Conservation (phyloP, 331 rosid species). For the Arachis monticola region DNA sequence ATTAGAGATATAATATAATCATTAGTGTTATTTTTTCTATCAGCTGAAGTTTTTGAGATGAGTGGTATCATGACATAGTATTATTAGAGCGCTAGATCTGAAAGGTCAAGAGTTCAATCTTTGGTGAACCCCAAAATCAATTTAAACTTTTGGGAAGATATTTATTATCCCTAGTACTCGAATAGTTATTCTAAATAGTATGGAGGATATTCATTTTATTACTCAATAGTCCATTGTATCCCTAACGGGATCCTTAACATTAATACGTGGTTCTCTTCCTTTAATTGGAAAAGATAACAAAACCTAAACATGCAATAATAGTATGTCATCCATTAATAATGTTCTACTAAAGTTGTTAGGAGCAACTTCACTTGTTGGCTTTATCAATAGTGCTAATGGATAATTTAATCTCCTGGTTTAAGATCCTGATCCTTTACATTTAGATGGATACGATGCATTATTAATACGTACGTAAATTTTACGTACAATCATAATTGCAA, state of each 20-base stretch:
- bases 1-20: too few species aligned
- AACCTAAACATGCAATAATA: neutral
- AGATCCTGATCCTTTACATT: slow-evolving; percentile 7
- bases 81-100: too few species aligned
- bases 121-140: too few species aligned
- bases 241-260: too few species aligned
- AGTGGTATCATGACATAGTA: too few species aligned
- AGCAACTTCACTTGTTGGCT: slow-evolving; percentile 1
- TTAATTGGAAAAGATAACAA: neutral
- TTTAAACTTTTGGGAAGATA: too few species aligned
- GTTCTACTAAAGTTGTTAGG: slow-evolving; percentile 4
- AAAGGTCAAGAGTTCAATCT: too few species aligned
- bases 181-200: too few species aligned
- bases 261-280: neutral
- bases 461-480: slow-evolving; percentile 4
- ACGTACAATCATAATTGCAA: slow-evolving; percentile 27
- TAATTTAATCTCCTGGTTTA: neutral
- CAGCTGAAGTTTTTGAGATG: too few species aligned
- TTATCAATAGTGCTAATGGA: slow-evolving; percentile 7
- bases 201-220: neutral
- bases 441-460: slow-evolving; percentile 16
- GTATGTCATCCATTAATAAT: slow-evolving; percentile 20
- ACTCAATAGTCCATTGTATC: too few species aligned
- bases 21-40: too few species aligned
- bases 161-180: too few species aligned